Conservation (phyloP, 140 eudicot genomes). For the Stevia rebaudiana region DNA sequence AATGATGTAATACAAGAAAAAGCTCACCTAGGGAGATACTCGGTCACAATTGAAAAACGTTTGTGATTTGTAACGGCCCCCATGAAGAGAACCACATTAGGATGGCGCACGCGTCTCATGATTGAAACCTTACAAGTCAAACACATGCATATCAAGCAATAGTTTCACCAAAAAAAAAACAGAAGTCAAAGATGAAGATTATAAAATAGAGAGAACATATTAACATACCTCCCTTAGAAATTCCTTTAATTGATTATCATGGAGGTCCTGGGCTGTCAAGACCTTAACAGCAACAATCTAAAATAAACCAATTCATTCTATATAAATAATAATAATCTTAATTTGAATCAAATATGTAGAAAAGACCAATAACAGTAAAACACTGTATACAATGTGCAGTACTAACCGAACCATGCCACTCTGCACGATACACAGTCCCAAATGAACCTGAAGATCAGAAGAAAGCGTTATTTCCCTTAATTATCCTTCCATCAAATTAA, state of each 20-base stretch:
- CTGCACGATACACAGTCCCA: constrained; percentile 96
- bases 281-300: constrained; percentile 96
- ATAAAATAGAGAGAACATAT: background rate
- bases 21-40: constrained; percentile 71
- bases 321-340: background rate
- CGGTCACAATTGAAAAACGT: constrained; percentile 82
- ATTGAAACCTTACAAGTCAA: constrained; percentile 62
- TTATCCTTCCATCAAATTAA: background rate
- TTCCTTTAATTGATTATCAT: constrained; percentile 81
- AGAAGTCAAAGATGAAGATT: background rate
- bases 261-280: constrained; percentile 68
- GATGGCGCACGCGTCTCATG: constrained; percentile 94
- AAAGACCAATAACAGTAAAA: background rate
- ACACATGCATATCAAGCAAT: background rate
- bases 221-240: constrained; percentile 75
- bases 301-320: background rate
- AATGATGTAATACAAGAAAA: constrained; percentile 3
- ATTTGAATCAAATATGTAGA: background rate
- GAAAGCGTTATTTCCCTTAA: background rate
- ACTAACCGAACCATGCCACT: constrained; percentile 98
- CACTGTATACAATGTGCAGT: background rate
- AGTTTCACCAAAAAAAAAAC: background rate
- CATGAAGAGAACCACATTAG: constrained; percentile 94
- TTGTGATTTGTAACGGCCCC: constrained; percentile 91
- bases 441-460: constrained; percentile 52